Conservation (phyloP, 2,329 filamentous ascomycete species). For the Rhinocladiella mackenziei region DNA sequence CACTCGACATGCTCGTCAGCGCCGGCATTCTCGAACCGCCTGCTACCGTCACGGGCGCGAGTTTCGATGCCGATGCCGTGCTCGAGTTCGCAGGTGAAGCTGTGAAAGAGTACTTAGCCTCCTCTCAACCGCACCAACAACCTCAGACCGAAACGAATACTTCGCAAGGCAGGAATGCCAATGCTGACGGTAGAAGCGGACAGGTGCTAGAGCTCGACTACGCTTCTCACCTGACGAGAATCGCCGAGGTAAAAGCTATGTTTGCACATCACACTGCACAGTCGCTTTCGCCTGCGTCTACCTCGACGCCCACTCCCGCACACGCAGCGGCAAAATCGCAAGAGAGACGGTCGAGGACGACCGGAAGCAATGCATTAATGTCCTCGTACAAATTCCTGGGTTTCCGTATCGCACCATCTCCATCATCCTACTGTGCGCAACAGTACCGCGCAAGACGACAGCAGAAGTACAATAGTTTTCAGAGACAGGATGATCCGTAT, state of each 20-base stretch:
- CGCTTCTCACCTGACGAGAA: constrained; percentile 8
- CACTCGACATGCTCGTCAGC: constrained; percentile 11
- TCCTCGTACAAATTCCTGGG: too few species aligned
- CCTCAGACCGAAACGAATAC: constrained; percentile 4
- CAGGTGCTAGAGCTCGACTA: constrained; percentile 20
- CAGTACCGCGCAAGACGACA: constrained; percentile 1
- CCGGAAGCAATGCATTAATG: too few species aligned
- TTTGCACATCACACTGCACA: constrained; percentile 11
- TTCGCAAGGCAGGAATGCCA: too few species aligned
- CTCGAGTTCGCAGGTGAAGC: constrained; percentile 15
- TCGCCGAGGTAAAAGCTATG: constrained; percentile 17
- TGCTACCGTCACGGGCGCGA: not conserved
- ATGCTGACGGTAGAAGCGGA: not conserved
- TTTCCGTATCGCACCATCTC: constrained; percentile 11
- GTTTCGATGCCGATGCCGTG: constrained; percentile 12
- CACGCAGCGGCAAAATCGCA: too few species aligned
- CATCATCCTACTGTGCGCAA: constrained; percentile 1
- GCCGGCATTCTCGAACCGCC: constrained; percentile 13
- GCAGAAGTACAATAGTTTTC: constrained; percentile 4
- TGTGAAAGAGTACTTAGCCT: constrained; percentile 12
- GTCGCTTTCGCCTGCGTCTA: too few species aligned
- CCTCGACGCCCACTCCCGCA: not conserved
- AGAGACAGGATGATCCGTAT: constrained; percentile 21
- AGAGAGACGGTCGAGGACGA: too few species aligned
- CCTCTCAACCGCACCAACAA: not conserved